Evolutionary conservation across 2,329 filamentous ascomycete genomes (phyloP), one percentile per base, ranked within the genome.

Genomic region (Calonectria pauciramosa): DNA sequence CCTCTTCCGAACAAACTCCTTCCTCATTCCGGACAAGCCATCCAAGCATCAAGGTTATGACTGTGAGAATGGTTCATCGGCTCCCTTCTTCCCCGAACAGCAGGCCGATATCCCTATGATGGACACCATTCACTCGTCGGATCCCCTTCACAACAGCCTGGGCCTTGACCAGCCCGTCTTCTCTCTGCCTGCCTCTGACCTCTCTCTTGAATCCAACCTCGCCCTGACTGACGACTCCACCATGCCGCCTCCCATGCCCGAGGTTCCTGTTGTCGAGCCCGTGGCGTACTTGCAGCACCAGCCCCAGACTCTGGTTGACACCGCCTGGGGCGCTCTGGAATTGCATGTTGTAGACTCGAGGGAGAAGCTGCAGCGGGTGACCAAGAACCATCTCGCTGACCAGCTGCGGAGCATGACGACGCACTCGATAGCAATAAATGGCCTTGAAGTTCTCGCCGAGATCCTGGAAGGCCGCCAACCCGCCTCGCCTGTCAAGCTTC

Each of bases 271-370:
- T 71, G 63, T 72, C 30, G 76, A 79, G 20, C 69, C 73, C 64
- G 66, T 38, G 34, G 85, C 70, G 79, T 84, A 76, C 36, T 76
- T 77, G 20, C 72, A 68, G 20, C 72, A 68, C 56, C 76, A 77
- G 41, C 80, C 82, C 18, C 76, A 75, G 44, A 81, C 85, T 3
- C 80, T 91, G 4, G 83, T 89, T n/a, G 81, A 78, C 7, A 84
- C 86, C 10, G 85, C 85, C 4, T 89, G 86, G 86, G 86, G 88
- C 66, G 80, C 86, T 7, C 80, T 91, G 30, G 82, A 86, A 44
- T 82, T 87, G 74, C 89, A 90, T 69, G 82, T 90, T 36, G 80
- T 83, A 10, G 85, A 82, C 1, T 90, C 90, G 0, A 80, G 86
- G 73, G 71, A 81, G 38, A 90, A 89, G 75, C 81, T 90, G 14